These are phyloP conservation scores for Antarctomyces pellizariae DNA, from an alignment of 495 filamentous ascomycete species.

Conservation along the genomic window DNA sequence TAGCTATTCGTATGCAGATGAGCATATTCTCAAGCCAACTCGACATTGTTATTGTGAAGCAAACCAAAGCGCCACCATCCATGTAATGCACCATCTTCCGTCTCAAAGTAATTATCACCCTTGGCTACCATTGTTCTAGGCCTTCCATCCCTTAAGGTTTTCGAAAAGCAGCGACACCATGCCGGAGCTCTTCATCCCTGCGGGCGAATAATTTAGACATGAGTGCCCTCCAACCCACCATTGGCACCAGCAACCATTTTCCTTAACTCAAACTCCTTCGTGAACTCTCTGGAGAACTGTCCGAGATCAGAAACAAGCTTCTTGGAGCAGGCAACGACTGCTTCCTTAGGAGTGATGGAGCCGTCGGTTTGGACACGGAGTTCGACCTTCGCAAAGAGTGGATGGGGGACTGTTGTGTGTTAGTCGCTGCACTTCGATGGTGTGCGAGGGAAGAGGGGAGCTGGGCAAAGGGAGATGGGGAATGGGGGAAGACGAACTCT, in stretches of 20 bases:
- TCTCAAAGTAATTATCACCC: too few relatives aligned
- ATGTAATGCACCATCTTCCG: too few relatives aligned
- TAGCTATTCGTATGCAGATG: too few relatives aligned
- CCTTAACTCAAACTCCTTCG: conserved; percentile 81
- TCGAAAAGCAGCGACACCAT: too few relatives aligned
- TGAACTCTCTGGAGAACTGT: conserved; percentile 64
- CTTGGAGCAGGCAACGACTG: conserved; percentile 54
- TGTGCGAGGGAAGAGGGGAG: conserved; percentile 1
- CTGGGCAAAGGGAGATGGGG: neutral
- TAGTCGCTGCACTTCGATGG: neutral
- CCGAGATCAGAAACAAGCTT: conserved; percentile 56
- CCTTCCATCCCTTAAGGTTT: too few relatives aligned
- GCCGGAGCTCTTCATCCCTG: too few relatives aligned
- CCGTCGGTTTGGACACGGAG: conserved; percentile 89
- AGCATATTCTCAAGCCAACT: too few relatives aligned
- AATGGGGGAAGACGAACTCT: conserved; percentile 38
- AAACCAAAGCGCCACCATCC: too few relatives aligned
- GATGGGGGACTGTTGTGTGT: conserved; percentile 42
- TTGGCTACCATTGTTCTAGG: too few relatives aligned
- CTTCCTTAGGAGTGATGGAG: conserved; percentile 60
- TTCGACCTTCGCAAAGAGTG: conserved; percentile 62
- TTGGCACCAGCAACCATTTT: conserved; percentile 60
- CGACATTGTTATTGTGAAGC: too few relatives aligned
- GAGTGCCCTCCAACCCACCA: too few relatives aligned
- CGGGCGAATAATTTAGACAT: too few relatives aligned